Conservation (phyloP, 495 filamentous ascomycete genomes). For the Oidiodendron maius region DNA sequence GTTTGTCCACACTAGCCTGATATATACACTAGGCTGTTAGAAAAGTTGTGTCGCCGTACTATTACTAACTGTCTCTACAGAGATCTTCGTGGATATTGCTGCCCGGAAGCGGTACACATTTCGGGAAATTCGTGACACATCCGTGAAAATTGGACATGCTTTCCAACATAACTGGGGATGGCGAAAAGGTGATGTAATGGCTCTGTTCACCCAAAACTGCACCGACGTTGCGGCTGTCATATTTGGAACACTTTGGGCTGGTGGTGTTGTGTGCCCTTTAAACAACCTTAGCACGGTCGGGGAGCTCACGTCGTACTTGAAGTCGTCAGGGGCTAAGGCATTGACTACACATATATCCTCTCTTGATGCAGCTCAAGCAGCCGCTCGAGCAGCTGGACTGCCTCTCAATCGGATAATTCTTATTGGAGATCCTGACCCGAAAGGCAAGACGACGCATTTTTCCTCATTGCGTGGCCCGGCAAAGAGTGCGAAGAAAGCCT, state of each 20-base stretch:
- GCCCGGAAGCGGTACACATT: too few species aligned
- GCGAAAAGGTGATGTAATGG: conserved; percentile 72
- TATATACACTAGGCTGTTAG: conserved; percentile 10
- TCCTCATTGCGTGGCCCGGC: too few species aligned
- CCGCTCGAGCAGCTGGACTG: conserved; percentile 62
- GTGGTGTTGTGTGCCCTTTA: conserved; percentile 70
- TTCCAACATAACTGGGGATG: conserved; percentile 63
- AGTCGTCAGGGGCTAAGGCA: conserved; percentile 60
- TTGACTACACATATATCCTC: conserved; percentile 51
- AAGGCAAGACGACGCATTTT: too few species aligned
- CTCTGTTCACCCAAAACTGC: conserved; percentile 63
- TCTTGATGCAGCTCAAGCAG: conserved; percentile 57
- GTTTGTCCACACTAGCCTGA: conserved; percentile 24
- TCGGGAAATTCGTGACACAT: too few species aligned
- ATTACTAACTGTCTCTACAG: conserved; percentile 63
- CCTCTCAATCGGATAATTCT: conserved; percentile 40
- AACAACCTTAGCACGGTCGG: conserved; percentile 81
- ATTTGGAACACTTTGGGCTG: conserved; percentile 78
- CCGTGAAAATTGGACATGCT: conserved; percentile 69
- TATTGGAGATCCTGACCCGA: too few species aligned
- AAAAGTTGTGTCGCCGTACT: conserved; percentile 26
- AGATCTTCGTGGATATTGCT: too few species aligned
- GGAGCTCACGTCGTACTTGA: conserved; percentile 70
- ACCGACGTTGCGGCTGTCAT: conserved; percentile 65
- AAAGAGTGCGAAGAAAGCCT: too few species aligned